phyloP scores from a whole-genome alignment of 2,329 filamentous ascomycete species.

The Tolypocladium album region DNA sequence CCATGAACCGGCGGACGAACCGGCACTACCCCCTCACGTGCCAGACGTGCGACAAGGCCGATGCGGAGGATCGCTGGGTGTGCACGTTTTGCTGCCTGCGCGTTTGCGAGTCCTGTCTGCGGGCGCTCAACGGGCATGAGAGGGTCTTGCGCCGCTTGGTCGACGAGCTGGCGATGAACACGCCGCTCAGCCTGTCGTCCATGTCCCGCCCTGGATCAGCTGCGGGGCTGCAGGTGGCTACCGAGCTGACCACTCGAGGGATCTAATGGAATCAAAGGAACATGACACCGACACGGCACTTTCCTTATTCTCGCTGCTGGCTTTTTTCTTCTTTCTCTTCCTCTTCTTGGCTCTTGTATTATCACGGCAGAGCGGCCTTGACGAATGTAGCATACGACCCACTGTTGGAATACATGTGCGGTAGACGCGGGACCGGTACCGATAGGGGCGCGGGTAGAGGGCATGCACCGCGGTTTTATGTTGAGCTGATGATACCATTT shows the following conservation, averaged over 20 bases:
- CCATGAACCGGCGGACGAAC: conserved; percentile 38
- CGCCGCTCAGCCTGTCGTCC: conserved; percentile 9
- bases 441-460: background rate
- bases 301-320: background rate
- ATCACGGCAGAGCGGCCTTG: background rate
- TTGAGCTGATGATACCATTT: conserved; percentile 1
- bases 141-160: conserved; percentile 33
- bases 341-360: background rate
- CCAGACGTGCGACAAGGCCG: conserved; percentile 37
- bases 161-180: conserved; percentile 12
- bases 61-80: conserved; percentile 32
- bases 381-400: background rate
- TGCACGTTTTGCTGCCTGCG: conserved; percentile 41
- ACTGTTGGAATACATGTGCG: background rate
- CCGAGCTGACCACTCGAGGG: background rate
- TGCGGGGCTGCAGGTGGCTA: conserved; percentile 7
- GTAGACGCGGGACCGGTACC: background rate
- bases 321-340: background rate
- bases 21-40: conserved; percentile 39
- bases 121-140: conserved; percentile 26
- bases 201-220: conserved; percentile 10
- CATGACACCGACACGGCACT: background rate
- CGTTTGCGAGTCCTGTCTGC: conserved; percentile 38
- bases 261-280: background rate
- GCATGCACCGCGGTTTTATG: background rate